These are phyloP conservation scores for Ophiostoma angusticollis DNA, from an alignment of 2,329 filamentous ascomycete genomes.

Conservation along the genomic window DNA sequence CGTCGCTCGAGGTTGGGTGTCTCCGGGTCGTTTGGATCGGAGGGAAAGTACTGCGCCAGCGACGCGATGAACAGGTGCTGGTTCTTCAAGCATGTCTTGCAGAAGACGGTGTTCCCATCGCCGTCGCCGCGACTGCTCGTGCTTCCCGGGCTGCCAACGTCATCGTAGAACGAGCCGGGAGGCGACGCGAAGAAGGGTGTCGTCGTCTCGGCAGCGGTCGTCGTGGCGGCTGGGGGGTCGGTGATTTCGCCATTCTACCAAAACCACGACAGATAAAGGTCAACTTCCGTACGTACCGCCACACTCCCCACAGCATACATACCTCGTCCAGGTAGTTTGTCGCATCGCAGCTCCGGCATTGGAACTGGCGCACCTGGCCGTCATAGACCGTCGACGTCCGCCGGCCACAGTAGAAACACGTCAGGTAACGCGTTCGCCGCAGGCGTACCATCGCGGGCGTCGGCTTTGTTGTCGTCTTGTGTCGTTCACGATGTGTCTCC, in stretches of 20 bases:
- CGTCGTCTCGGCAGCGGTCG: conserved; percentile 29
- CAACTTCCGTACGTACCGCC: too few species aligned
- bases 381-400: conserved; percentile 49
- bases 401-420: conserved; percentile 76
- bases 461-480: neutral
- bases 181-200: conserved; percentile 34
- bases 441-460: conserved; percentile 28
- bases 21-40: conserved; percentile 50
- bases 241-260: conserved; percentile 78
- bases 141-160: conserved; percentile 15
- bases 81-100: conserved; percentile 73
- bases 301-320: too few species aligned
- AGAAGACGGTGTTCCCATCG: conserved; percentile 36
- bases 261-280: too few species aligned
- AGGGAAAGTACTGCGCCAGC: conserved; percentile 66
- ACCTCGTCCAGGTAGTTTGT: conserved; percentile 85
- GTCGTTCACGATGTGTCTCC: neutral
- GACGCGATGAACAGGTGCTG: conserved; percentile 68
- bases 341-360: conserved; percentile 68
- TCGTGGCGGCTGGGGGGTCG: conserved; percentile 61
- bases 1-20: conserved; percentile 55
- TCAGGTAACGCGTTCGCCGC: conserved; percentile 33
- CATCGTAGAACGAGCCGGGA: conserved; percentile 23
- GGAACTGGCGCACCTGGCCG: conserved; percentile 49
- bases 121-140: neutral